A percentile compares a stretch with the other conserved stretches of the same genome.
phyloP scores from a whole-genome alignment of 108 stramenopile genomes.

The Nitzschia sp. region DNA sequence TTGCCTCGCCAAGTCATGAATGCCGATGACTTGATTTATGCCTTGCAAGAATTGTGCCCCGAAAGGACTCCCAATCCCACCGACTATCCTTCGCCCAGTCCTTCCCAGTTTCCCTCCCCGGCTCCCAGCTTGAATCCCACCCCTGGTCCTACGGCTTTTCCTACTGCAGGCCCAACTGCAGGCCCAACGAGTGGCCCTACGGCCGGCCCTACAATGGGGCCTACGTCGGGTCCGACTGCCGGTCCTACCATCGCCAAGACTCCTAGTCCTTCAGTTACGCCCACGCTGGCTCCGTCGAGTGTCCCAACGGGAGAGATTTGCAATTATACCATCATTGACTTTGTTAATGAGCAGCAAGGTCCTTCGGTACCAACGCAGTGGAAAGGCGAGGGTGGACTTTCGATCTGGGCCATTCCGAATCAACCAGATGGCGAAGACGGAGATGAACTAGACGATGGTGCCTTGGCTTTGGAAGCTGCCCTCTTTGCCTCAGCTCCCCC shows the following conservation, averaged over 20 bases:
- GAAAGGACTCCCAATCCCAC: conserved; percentile 17
- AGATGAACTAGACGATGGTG: neutral
- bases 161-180: too few species aligned
- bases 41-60: conserved; percentile 15
- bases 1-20: conserved; percentile 11
- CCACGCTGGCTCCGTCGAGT: conserved; percentile 6
- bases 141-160: too few species aligned
- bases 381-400: neutral
- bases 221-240: too few species aligned
- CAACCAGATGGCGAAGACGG: neutral
- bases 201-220: too few species aligned
- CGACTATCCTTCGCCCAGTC: conserved; percentile 3
- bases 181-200: too few species aligned
- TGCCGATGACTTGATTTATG: conserved; percentile 6
- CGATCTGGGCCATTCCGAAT: neutral
- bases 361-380: neutral
- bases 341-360: neutral
- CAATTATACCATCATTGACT: conserved; percentile 12
- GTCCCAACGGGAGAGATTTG: conserved; percentile 8
- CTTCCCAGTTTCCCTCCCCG: conserved; percentile 2
- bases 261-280: neutral
- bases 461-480: too few species aligned
- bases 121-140: neutral
- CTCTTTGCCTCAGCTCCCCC: neutral
- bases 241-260: too few species aligned